Percentiles rank a stretch among this genome's conserved stretches.
phyloP scores from a whole-genome alignment of 78 protist genomes.

The Fonticula alba region DNA sequence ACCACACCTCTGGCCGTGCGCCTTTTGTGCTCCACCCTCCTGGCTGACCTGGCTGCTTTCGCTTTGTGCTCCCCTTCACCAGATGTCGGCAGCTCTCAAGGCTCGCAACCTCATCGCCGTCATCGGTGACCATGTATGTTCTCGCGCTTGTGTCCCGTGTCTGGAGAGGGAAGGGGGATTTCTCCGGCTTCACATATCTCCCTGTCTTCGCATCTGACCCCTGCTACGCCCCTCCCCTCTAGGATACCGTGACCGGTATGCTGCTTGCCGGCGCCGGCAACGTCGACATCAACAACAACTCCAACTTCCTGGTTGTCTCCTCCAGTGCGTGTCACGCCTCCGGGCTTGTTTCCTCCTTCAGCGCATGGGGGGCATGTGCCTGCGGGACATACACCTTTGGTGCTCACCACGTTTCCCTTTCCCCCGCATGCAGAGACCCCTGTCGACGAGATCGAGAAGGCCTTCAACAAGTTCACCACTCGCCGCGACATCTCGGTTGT shows the following conservation, averaged over 20 bases:
- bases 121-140: slow-evolving; percentile 8
- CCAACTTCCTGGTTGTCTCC: slow-evolving; percentile 52
- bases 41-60: no score
- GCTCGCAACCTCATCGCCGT: slow-evolving; percentile 17
- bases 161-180: no score
- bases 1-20: no score
- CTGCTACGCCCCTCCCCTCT: background rate
- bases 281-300: slow-evolving; percentile 19
- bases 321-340: slow-evolving; percentile 17
- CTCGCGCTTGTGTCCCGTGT: background rate
- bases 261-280: slow-evolving; percentile 74
- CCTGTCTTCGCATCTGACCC: background rate
- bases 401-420: background rate
- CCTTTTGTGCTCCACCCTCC: no score
- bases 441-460: slow-evolving; percentile 33
- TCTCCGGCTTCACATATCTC: background rate
- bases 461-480: slow-evolving; percentile 36
- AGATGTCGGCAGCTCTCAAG: no score
- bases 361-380: background rate
- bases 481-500: slow-evolving; percentile 52
- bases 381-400: no score
- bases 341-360: background rate
- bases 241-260: slow-evolving; percentile 76
- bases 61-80: no score
- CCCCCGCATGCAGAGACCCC: slow-evolving; percentile 27